Evolutionary conservation across 2,329 filamentous ascomycete genomes (phyloP).

Genomic region (Diaporthe sp.): DNA sequence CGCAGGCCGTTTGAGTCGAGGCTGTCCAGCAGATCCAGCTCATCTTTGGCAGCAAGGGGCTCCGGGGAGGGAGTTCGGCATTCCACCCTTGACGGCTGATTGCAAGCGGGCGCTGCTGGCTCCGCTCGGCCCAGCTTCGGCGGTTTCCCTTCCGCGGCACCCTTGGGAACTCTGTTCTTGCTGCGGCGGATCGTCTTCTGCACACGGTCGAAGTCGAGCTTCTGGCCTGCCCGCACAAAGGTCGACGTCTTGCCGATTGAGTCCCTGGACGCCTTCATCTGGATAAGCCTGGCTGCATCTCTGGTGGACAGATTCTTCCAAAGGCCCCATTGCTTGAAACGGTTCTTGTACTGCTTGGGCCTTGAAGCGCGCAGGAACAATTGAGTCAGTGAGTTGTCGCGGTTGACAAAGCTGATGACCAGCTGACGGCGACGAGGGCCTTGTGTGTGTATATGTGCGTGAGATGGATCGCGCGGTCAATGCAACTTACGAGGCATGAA

Average conservation of each 20-base stretch:
- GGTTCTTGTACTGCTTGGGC: conserved; percentile 39
- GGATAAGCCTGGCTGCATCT: conserved; percentile 33
- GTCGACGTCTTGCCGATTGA: conserved; percentile 38
- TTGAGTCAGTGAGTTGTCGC: conserved; percentile 21
- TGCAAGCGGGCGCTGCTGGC: conserved; percentile 23
- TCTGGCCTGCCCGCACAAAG: conserved; percentile 35
- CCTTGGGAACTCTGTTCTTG: conserved; percentile 36
- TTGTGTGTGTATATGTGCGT: not conserved
- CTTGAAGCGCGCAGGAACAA: conserved; percentile 20
- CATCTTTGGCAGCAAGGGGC: not conserved
- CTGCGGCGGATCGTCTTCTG: conserved; percentile 38
- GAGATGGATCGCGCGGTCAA: not conserved
- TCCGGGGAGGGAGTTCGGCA: conserved; percentile 38
- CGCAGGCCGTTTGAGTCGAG: not conserved
- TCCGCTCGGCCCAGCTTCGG: conserved; percentile 11
- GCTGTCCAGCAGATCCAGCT: conserved; percentile 9
- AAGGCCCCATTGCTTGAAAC: conserved; percentile 38
- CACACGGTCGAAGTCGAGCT: conserved; percentile 29
- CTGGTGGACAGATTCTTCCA: conserved; percentile 40
- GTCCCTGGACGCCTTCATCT: conserved; percentile 32
- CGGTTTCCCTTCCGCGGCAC: not conserved
- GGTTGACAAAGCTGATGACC: not conserved
- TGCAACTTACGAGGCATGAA: conserved; percentile 39
- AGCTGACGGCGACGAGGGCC: not conserved
- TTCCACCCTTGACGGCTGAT: conserved; percentile 34